Conservation (phyloP, 169 alveolate species). For the Toxoplasma gondii region DNA sequence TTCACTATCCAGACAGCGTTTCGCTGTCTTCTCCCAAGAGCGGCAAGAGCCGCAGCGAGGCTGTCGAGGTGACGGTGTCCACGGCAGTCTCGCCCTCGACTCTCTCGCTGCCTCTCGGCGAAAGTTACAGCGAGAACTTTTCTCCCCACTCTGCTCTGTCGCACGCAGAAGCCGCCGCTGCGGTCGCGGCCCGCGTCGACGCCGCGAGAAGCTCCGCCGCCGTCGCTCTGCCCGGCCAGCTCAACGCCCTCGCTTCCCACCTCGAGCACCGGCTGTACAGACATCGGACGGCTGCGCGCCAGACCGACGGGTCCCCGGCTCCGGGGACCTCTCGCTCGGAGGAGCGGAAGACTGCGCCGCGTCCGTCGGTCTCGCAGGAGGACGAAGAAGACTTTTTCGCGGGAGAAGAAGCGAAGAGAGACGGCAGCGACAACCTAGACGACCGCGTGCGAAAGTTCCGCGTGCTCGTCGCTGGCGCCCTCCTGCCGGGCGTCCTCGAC, state of each 20-base stretch:
- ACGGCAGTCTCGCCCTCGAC: neutral
- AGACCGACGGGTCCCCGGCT: slow-evolving; percentile 27
- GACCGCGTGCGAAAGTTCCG: slow-evolving; percentile 20
- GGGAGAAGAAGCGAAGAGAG: slow-evolving; percentile 35
- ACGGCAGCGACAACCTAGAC: neutral
- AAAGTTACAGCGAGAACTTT: neutral
- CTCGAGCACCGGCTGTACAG: neutral
- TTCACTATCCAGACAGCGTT: neutral
- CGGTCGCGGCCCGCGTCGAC: neutral
- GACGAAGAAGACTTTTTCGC: slow-evolving; percentile 14
- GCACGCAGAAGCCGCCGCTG: neutral
- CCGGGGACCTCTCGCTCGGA: slow-evolving; percentile 36
- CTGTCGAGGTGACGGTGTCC: neutral
- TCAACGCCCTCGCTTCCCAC: neutral
- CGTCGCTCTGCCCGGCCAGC: neutral
- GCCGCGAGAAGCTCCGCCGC: neutral
- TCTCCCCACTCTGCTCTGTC: neutral
- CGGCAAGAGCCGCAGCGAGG: neutral
- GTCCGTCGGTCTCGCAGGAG: slow-evolving; percentile 24
- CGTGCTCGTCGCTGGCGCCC: slow-evolving; percentile 59
- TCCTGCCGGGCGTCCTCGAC: slow-evolving; percentile 62
- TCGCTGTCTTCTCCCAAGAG: neutral
- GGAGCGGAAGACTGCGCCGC: slow-evolving; percentile 34
- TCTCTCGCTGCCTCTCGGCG: neutral
- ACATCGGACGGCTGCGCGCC: slow-evolving; percentile 40